A percentile compares a stretch with the other conserved stretches of the same genome.
phyloP scores from a whole-genome alignment of 495 filamentous ascomycete genomes.

The Cladorrhinum samala region DNA sequence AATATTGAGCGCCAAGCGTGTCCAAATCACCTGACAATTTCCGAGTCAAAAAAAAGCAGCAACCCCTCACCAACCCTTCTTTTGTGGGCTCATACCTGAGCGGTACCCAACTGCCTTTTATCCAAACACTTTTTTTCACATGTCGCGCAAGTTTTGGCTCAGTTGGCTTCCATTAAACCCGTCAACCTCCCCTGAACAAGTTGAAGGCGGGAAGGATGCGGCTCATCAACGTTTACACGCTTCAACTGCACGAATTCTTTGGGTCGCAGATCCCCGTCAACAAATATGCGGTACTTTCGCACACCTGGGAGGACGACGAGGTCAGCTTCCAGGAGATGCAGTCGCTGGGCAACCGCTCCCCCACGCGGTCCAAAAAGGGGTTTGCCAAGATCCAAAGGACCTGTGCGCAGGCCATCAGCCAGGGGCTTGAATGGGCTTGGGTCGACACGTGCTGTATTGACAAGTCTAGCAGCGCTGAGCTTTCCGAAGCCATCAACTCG shows the following conservation, averaged over 20 bases:
- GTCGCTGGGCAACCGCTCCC: not conserved
- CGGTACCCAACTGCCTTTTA: too few species aligned
- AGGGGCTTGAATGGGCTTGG: conserved; percentile 28
- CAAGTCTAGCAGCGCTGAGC: conserved; percentile 33
- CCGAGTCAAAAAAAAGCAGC: too few species aligned
- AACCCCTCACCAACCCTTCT: too few species aligned
- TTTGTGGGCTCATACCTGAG: too few species aligned
- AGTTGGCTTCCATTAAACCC: too few species aligned
- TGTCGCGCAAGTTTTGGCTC: too few species aligned
- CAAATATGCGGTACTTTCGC: conserved; percentile 32
- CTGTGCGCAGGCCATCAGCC: conserved; percentile 18
- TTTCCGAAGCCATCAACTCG: conserved; percentile 38
- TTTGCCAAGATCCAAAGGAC: conserved; percentile 27
- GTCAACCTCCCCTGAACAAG: too few species aligned
- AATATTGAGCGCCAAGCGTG: too few species aligned
- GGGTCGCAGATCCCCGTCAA: not conserved
- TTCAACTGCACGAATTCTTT: not conserved
- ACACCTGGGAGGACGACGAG: conserved; percentile 29
- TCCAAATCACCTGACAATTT: too few species aligned
- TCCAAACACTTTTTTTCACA: too few species aligned
- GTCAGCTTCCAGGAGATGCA: conserved; percentile 24
- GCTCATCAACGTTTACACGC: not conserved
- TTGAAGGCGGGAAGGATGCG: too few species aligned
- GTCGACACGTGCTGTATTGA: conserved; percentile 40
- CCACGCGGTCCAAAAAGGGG: conserved; percentile 4